Evolutionary conservation across 1,284 basidiomycete species (phyloP), one percentile per base, ranked within the genome.

Genomic region (Apiotrichum laibachii): DNA sequence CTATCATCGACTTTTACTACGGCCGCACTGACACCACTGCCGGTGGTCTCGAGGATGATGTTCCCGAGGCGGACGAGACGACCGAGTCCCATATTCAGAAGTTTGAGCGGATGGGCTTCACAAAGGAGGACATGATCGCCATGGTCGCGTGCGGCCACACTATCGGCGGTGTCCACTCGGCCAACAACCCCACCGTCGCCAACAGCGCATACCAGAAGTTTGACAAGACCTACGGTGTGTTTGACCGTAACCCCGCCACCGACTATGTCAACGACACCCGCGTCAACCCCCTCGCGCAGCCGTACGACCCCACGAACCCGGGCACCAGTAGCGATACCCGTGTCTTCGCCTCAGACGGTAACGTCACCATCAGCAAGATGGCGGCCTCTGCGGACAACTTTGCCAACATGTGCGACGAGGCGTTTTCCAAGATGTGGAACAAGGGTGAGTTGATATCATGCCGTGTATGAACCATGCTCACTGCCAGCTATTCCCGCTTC

Each of bases 101-200:
- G 51, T 65, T 65, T 48, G 59, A 51, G 9, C 53, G 64, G 15
- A 65, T 65, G 64, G 64, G 64, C n/a, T 63, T 65, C 39, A 21
- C 54, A 1, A 33, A 42, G 45, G 47, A 21, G 12, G 63, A 65
- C 34, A 59, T 58, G 58, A 60, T 65, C 46, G 21, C 55, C 2
- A 46, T 57, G 18, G 58, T 63, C 10, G 61, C 61, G 10, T 65
- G 64, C 31, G 61, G 64, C 2, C 64, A 65, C 48, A 63, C 58
- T 5, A 51, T 65, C 13, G 64, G 64, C n/a, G 64, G 61, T 12
- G 61, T 65, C 5, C 61, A 65, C 45, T 43, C 53, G 9, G 22
- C 45, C 31, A 35, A 44, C 55, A 60, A 60, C 53, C 57, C 60
- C 1, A 43, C 47, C 5, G 52, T 64, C 43, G 61, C 63, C 16